Base-by-base conservation (phyloP, 768 basidiomycete species). In the Tulasnella calospora region DNA sequence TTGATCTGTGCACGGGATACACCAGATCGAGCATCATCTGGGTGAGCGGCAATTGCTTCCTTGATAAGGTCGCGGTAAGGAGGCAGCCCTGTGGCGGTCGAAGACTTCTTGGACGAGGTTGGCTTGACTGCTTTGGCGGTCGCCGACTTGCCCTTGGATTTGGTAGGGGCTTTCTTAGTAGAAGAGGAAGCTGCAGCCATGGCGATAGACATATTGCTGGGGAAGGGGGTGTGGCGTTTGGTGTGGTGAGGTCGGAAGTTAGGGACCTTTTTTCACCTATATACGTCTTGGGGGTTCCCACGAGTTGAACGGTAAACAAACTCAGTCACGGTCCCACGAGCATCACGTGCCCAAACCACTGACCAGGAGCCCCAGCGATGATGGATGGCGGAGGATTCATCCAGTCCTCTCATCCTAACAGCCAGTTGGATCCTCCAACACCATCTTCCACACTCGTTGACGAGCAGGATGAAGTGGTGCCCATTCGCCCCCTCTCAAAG, bases 1-100 rank as follows among this genome's bases (percentile, higher is more conserved):
- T 96, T 96, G 85, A 96, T 92, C 10, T 87, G 87, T 27, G 86
- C 85, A 71, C 95, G 88, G 13, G 94, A 95, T 46, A 94, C 94
- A 79, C 94, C 94, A 75, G 85, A 81, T 71, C 92, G 90, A 61
- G 51, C 57, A 40, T 72, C 71, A n/a, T 72, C 71, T 3, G 75
- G 38, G 19, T 51, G 47, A 17, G 75, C 75, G 61, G 57, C 55
- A 61, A 76, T 76, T 7, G 51, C 47, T 44, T 76, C 75, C 40
- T 76, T 76, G 75, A 76, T 76, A 17, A 76, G 51, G 61, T 76
- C 75, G 33, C 57, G 47, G 75, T 76, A 76, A 9, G 75, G n/a
- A 69, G 75, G 75, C 3, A 76, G 75, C n/a, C 71, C 71, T 33
- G 38, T 72, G 33, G 38, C 71, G 19, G 61, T 67, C n/a, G 61